Evolutionary conservation across 306 rosid genomes (phyloP), one percentile per base, ranked within the genome.

Genomic region (Cucurbita maxima): DNA sequence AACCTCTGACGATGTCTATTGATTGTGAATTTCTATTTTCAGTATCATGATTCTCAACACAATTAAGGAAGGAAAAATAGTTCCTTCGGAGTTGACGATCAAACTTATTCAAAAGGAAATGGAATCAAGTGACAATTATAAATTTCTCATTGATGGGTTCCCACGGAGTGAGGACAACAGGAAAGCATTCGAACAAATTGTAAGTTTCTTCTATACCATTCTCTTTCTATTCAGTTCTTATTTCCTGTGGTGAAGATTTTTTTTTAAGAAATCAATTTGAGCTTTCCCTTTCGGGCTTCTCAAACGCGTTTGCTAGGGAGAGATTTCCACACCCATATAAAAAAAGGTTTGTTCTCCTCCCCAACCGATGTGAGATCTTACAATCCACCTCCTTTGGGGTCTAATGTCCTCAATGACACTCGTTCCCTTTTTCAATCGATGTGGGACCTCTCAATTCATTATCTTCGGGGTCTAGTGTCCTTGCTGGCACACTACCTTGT

Each of bases 111-210:
- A 74, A 47, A 91, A 63, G 88, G 99, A 89, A 90, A 81, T 94
- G 90, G 86, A 91, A 82, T 79, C 78, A 57, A 82, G 85, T 76
- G 88, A 85, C 72, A 86, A 75, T 73, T 68, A 70, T 34, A 91
- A 85, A 71, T 86, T 94, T 83, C 91, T 94, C 60, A 87, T 94
- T 74, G 99, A 91, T 78, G 99, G 97, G 63, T 94, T 94, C 87
- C 99, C 99, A 48, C 83, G 95, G 80, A 79, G 86, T 0, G 95
- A 94, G 86, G 95, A 94, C 82, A 94, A 91, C 70, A 96, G 99
- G 75, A 53, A 69, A 53, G 92, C 99, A 59, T 91, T 91, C 61
- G 97, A 91, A 79, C 25, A 58, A 78, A 88, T 86, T 66, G 97
- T 89, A 83, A 89, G 96, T 91, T 78, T 76, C 19, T 20, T 68